Conservation (phyloP, 441 rosid genomes). For the Gossypium schwendimanii region DNA sequence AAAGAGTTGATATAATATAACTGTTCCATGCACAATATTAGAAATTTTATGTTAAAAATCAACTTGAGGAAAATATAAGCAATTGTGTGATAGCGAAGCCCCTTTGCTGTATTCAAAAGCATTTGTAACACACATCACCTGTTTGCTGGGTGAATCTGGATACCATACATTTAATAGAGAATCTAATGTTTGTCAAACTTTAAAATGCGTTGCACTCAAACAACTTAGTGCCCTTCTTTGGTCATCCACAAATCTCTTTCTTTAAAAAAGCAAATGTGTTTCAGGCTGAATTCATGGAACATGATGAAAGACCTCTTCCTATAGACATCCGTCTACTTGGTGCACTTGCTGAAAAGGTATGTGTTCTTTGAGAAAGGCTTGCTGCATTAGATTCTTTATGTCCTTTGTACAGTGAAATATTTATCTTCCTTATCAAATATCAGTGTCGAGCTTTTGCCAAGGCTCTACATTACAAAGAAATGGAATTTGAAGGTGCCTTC, state of each 20-base stretch:
- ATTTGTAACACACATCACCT: background rate
- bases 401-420: background rate
- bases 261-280: conserved; percentile 8
- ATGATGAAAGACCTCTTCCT: conserved; percentile 97
- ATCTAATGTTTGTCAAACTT: background rate
- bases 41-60: background rate
- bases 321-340: conserved; percentile 99
- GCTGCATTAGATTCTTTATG: background rate
- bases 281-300: conserved; percentile 99
- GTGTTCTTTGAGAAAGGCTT: conserved; percentile 12
- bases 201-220: background rate
- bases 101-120: conserved; percentile 3
- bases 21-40: background rate
- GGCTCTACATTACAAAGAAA: conserved; percentile 99
- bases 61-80: background rate
- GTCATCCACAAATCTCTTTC: background rate
- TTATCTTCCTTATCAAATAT: conserved; percentile 7
- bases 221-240: background rate
- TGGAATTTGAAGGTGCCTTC: conserved; percentile 96
- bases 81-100: background rate
- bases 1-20: background rate
- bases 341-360: conserved; percentile 98
- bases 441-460: conserved; percentile 99
- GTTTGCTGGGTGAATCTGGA: background rate
- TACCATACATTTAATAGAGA: background rate